Base-by-base conservation (phyloP, 192 early-diverging fungal genomes). In the Entomortierella lignicola region DNA sequence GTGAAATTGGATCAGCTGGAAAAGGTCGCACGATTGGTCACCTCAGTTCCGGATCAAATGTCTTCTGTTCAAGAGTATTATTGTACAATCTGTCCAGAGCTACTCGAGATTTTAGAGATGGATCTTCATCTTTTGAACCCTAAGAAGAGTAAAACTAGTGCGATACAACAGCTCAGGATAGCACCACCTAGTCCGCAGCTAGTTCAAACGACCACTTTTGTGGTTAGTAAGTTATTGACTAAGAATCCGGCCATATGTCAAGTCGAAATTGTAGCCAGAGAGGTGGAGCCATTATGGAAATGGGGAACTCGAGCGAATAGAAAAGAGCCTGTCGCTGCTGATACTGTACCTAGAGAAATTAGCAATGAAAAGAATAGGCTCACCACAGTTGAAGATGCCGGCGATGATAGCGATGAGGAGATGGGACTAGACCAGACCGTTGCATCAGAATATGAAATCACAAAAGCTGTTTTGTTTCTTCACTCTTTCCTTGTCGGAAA, bases 401-500 rank as follows among this genome's bases (percentile, higher is more conserved):
- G 32, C 29, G 55, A 61, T 26, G 39, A 39, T 43, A n/a, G 31
- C 63, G 30, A 48, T 10, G 32, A 58, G 15, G 60, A 77, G 1
- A 50, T 48, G 60, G 43, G 23, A 2, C 48, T 86, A 31, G 87
- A 90, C 58, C 82, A 60, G 23, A 26, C 85, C 11, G 63, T 85
- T 6, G 48, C 85, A 5, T 58, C 83, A 1, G 85, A 87, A 44
- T 61, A 66, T 5, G 81, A 86, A 18, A 55, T 93, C 26, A 47
- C 60, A 12, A 70, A 63, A 17, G 60, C 87, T 0, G 61, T 93
- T 21, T 59, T 75, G 15, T 77, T 83, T 11, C 44, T 93, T 41
- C 85, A 87, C 60, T 71, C 67, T 52, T 69, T 94, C 10, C 70
- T 93, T 27, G 83, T 90, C 4, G 85, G 83, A 25, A 89, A 89